Conservation (phyloP, 208 protist genomes). For the Eutreptiella sp. region DNA sequence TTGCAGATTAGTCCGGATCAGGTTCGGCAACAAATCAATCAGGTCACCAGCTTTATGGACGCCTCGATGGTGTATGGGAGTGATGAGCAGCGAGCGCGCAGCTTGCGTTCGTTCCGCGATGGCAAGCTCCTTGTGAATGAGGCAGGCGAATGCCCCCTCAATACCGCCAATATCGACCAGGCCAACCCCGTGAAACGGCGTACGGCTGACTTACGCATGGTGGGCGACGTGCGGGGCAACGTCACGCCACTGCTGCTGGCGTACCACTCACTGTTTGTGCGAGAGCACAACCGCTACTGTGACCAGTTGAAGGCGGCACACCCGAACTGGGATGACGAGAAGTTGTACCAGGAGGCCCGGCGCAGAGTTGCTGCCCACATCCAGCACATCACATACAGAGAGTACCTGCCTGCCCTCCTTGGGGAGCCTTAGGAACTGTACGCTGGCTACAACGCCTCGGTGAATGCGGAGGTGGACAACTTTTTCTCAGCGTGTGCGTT, state of each 20-base stretch:
- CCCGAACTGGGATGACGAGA: conserved; percentile 29
- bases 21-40: background rate
- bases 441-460: conserved; percentile 31
- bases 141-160: too few relatives aligned
- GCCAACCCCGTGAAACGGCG: too few relatives aligned
- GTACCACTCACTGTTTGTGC: too few relatives aligned
- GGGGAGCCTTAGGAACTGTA: conserved; percentile 8
- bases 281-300: too few relatives aligned
- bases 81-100: background rate
- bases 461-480: conserved; percentile 25
- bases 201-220: too few relatives aligned
- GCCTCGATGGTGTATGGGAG: background rate
- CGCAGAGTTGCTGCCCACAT: conserved; percentile 25
- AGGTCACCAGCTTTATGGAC: background rate
- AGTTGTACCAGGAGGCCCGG: conserved; percentile 32
- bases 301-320: too few relatives aligned
- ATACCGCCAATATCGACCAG: too few relatives aligned
- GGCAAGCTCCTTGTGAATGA: background rate
- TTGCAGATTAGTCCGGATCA: too few relatives aligned
- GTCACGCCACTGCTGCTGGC: too few relatives aligned
- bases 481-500: conserved; percentile 37
- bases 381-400: conserved; percentile 32
- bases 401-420: conserved; percentile 32
- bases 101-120: background rate
- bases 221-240: conserved; percentile 35